Conservation (phyloP, 2,329 filamentous ascomycete species). For the Colletotrichum abscissum region DNA sequence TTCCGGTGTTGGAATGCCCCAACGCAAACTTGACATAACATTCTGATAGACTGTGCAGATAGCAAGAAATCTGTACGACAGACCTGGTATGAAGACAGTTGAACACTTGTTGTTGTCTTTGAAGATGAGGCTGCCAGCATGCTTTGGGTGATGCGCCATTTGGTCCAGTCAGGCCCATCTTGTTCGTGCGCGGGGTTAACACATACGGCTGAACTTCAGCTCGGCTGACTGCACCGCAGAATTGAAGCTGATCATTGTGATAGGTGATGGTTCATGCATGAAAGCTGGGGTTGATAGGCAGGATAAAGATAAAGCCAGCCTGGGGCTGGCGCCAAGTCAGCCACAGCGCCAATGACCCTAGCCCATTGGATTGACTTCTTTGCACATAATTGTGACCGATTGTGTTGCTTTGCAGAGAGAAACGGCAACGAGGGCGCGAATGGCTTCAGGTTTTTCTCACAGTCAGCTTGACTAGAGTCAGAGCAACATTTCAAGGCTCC, state of each 20-base stretch:
- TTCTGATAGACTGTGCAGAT: neutral
- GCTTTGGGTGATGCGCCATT: too few species aligned
- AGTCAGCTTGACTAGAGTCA: too few species aligned
- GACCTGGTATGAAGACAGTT: too few species aligned
- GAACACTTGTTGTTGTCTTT: neutral
- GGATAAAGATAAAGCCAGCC: neutral
- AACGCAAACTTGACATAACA: neutral
- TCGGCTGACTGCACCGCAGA: neutral
- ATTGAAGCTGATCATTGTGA: neutral
- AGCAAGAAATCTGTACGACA: too few species aligned
- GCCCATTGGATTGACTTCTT: neutral
- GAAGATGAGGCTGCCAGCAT: neutral
- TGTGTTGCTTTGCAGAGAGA: neutral
- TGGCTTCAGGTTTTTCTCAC: too few species aligned
- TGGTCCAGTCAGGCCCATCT: too few species aligned
- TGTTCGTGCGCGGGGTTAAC: neutral
- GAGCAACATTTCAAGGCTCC: too few species aligned
- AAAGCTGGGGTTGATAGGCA: neutral
- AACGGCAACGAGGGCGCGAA: too few species aligned
- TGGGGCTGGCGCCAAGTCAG: neutral
- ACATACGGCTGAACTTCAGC: neutral
- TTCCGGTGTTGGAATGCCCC: conserved; percentile 12
- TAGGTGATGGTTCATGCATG: neutral
- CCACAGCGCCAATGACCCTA: neutral
- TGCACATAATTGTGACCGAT: neutral